These are phyloP conservation scores for Decorospora gaudefroyi DNA, from an alignment of 2,329 filamentous ascomycete species.

Conservation along the genomic window DNA sequence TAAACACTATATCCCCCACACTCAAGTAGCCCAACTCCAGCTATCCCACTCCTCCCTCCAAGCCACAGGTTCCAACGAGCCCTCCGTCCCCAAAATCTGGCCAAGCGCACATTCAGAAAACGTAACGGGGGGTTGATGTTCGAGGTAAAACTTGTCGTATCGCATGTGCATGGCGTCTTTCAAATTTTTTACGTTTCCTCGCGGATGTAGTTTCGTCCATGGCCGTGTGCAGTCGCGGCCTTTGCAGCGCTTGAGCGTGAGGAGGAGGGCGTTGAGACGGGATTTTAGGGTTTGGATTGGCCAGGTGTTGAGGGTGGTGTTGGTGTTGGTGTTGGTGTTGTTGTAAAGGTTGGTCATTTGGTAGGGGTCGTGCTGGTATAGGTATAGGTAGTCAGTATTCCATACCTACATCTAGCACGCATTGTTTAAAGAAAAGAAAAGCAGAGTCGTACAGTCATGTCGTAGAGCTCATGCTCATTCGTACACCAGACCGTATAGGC, in stretches of 20 bases:
- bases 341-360: slow-evolving; percentile 45
- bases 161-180: slow-evolving; percentile 54
- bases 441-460: slow-evolving; percentile 56
- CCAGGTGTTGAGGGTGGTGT: slow-evolving; percentile 11
- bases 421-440: background rate
- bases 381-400: no score
- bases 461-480: slow-evolving; percentile 69
- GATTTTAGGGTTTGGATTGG: slow-evolving; percentile 13
- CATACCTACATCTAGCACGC: no score
- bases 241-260: slow-evolving; percentile 66
- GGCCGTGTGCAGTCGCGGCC: slow-evolving; percentile 59
- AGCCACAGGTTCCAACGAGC: slow-evolving; percentile 36
- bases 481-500: slow-evolving; percentile 73
- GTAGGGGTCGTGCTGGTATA: slow-evolving; percentile 36
- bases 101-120: slow-evolving; percentile 62
- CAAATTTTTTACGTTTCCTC: slow-evolving; percentile 57
- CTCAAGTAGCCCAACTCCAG: slow-evolving; percentile 22
- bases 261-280: slow-evolving; percentile 59
- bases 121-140: slow-evolving; percentile 56
- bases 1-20: background rate
- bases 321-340: background rate
- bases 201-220: slow-evolving; percentile 62
- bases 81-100: slow-evolving; percentile 62
- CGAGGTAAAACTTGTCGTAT: slow-evolving; percentile 60
- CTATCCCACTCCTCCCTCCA: slow-evolving; percentile 26